Percentiles rank a stretch among this genome's conserved stretches.
Evolutionary conservation across 2,329 filamentous ascomycete species (phyloP).

Genomic region (Talaromyces sp.): DNA sequence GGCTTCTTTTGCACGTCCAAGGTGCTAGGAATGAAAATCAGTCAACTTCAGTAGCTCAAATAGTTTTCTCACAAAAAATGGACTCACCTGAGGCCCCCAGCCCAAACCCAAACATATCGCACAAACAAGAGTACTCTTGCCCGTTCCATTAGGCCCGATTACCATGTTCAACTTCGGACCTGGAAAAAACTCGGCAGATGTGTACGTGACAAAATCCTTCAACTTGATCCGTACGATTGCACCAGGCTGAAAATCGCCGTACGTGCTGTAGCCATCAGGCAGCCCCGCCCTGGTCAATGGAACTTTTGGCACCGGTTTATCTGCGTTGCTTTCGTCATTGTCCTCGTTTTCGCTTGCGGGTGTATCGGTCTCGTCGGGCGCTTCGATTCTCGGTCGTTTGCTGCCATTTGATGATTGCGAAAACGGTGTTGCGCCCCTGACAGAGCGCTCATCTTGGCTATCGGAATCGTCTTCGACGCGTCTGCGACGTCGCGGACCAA

Average conservation of each 20-base stretch:
- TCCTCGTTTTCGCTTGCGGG: constrained; percentile 12
- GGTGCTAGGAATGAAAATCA: constrained; percentile 43
- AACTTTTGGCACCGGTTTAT: background rate
- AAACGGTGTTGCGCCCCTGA: constrained; percentile 15
- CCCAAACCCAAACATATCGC: constrained; percentile 92
- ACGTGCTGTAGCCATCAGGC: constrained; percentile 1
- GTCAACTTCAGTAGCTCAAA: constrained; percentile 1
- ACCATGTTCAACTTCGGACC: constrained; percentile 97
- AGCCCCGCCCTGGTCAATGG: constrained; percentile 1
- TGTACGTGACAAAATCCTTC: constrained; percentile 91
- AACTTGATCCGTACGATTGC: constrained; percentile 84
- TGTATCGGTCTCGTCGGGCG: constrained; percentile 16
- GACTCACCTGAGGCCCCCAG: constrained; percentile 60
- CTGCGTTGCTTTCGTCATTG: constrained; percentile 10
- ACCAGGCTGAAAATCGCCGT: constrained; percentile 49
- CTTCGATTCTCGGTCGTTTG: constrained; percentile 28
- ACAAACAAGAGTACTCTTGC: constrained; percentile 95
- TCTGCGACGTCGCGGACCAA: constrained; percentile 20
- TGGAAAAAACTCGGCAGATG: constrained; percentile 80
- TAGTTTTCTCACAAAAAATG: background rate
- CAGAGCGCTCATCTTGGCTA: constrained; percentile 17
- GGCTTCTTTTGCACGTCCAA: constrained; percentile 78
- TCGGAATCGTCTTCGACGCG: constrained; percentile 20
- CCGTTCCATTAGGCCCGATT: constrained; percentile 96
- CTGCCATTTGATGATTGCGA: constrained; percentile 21